These are phyloP conservation scores for Ottelia alismoides DNA, from an alignment of 106 monocot species.

Conservation along the genomic window DNA sequence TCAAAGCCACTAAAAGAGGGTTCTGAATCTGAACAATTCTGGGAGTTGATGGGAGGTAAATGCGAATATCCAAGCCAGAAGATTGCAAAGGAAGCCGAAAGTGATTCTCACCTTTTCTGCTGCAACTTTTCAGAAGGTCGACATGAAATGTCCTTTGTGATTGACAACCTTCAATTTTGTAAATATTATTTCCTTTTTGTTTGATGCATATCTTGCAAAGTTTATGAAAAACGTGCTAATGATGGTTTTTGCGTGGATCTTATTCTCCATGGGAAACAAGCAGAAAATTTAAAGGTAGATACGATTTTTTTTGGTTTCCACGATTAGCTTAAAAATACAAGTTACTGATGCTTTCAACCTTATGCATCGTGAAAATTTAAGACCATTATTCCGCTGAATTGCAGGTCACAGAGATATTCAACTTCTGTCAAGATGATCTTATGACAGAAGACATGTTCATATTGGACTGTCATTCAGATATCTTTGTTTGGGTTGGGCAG, in stretches of 20 bases:
- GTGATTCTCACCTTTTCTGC: background rate
- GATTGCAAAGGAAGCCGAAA: slow-evolving; percentile 1
- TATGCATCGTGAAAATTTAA: background rate
- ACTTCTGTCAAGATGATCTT: slow-evolving; percentile 27
- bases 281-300: background rate
- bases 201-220: no score
- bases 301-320: no score
- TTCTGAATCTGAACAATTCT: slow-evolving; percentile 1
- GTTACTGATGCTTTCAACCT: no score
- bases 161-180: no score
- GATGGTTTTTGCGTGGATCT: no score
- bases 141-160: no score
- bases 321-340: no score
- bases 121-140: slow-evolving; percentile 1
- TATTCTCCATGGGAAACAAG: background rate
- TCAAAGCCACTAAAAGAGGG: slow-evolving; percentile 1
- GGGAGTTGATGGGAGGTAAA: background rate
- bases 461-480: slow-evolving; percentile 56
- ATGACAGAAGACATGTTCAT: slow-evolving; percentile 78
- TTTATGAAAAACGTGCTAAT: no score
- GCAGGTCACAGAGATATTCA: slow-evolving; percentile 14
- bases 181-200: no score
- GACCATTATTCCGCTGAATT: background rate
- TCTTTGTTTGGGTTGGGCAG: slow-evolving; percentile 64
- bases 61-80: slow-evolving; percentile 1